phyloP scores from a whole-genome alignment of 139 green algal genomes.

The Volvox africanus region DNA sequence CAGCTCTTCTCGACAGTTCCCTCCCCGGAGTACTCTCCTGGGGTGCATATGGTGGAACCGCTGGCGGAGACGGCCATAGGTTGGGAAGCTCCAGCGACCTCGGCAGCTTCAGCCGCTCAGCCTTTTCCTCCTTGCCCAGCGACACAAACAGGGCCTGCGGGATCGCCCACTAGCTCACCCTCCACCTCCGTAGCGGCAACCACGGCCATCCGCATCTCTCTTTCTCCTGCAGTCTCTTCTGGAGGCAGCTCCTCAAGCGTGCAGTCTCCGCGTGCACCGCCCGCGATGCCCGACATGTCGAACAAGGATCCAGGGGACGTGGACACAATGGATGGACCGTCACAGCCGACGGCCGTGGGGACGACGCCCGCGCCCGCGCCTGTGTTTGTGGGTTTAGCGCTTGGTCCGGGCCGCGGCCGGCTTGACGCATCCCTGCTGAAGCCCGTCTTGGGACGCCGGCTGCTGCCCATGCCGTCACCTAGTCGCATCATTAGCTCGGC shows the following conservation, averaged over 20 bases:
- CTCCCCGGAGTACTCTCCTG: not conserved
- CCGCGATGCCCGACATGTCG: not conserved
- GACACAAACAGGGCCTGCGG: not conserved
- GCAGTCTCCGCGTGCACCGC: conserved; percentile 25
- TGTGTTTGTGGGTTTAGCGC: not conserved
- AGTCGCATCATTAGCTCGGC: not conserved
- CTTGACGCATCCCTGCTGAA: conserved; percentile 24
- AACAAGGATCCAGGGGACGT: not conserved
- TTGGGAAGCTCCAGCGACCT: not conserved
- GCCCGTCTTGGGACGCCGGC: conserved; percentile 21
- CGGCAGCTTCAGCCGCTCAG: not conserved
- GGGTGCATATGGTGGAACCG: not conserved
- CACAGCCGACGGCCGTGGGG: not conserved
- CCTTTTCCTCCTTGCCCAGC: not conserved
- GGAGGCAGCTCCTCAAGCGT: not conserved
- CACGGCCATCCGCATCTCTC: not conserved
- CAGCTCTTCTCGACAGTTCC: not conserved
- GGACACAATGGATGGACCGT: not conserved
- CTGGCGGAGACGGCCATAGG: not conserved
- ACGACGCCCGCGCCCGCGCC: not conserved
- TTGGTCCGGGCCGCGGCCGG: not conserved
- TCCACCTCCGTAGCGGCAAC: not conserved
- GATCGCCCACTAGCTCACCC: not conserved
- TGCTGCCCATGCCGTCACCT: conserved; percentile 41
- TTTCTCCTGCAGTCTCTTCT: not conserved